phyloP scores from a whole-genome alignment of 805 yeast genomes.

The Starmera pachycereana region DNA sequence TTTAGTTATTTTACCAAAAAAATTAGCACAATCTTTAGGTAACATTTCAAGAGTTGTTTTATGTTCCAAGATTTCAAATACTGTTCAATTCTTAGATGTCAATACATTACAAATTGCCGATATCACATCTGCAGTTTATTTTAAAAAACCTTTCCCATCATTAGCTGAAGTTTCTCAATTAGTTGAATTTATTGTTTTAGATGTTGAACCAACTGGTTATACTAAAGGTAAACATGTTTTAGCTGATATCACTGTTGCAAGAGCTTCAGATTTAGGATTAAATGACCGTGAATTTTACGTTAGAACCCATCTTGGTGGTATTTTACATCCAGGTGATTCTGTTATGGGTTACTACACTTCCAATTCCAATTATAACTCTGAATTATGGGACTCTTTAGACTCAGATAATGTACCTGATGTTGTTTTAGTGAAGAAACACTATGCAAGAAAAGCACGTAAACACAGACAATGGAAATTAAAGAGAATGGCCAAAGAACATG shows the following conservation, averaged over 20 bases:
- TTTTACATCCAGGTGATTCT: constrained; percentile 94
- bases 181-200: constrained; percentile 81
- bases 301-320: constrained; percentile 87
- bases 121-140: constrained; percentile 57
- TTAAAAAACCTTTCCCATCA: constrained; percentile 74
- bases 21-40: constrained; percentile 75
- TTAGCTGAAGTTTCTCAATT: constrained; percentile 68
- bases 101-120: constrained; percentile 70
- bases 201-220: constrained; percentile 85
- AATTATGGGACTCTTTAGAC: constrained; percentile 63
- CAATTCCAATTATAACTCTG: constrained; percentile 83
- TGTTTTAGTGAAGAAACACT: constrained; percentile 78
- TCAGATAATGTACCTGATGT: constrained; percentile 71
- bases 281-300: constrained; percentile 78
- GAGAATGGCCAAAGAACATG: constrained; percentile 96
- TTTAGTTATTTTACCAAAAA: constrained; percentile 82
- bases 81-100: constrained; percentile 83
- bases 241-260: constrained; percentile 88
- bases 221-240: constrained; percentile 67
- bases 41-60: constrained; percentile 72
- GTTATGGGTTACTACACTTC: constrained; percentile 83
- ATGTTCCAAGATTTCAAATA: constrained; percentile 76
- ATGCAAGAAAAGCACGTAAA: constrained; percentile 68
- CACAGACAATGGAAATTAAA: constrained; percentile 84
- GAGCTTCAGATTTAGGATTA: constrained; percentile 78